Conservation (phyloP, 192 early-diverging fungal species). For the Coemansia furcata region DNA sequence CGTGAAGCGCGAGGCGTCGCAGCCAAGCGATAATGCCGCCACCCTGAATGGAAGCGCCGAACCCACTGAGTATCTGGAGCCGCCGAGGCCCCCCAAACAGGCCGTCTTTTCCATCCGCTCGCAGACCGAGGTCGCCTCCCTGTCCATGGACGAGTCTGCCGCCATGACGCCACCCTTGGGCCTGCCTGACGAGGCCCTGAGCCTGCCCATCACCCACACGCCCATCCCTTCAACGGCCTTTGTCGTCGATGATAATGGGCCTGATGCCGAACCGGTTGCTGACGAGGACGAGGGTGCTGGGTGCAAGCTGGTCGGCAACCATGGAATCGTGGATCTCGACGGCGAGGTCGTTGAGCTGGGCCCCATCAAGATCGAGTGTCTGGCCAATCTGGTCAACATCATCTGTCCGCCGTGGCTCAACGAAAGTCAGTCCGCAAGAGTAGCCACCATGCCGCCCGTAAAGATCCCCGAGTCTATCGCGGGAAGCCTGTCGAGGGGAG, state of each 20-base stretch:
- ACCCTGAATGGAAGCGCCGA: neutral
- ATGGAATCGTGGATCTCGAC: slow-evolving; percentile 54
- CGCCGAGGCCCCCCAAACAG: slow-evolving; percentile 21
- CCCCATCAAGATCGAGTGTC: slow-evolving; percentile 49
- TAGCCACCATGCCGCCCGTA: slow-evolving; percentile 19
- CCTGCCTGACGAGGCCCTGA: neutral
- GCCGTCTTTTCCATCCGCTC: slow-evolving; percentile 41
- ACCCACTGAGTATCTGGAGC: neutral
- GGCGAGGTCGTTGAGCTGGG: slow-evolving; percentile 50
- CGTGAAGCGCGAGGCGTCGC: neutral
- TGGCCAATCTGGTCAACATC: slow-evolving; percentile 35
- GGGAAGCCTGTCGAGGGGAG: slow-evolving; percentile 39
- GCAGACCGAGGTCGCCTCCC: slow-evolving; percentile 27
- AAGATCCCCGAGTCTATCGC: slow-evolving; percentile 32
- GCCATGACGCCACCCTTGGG: neutral
- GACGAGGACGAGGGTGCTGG: neutral
- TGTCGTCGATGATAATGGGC: neutral
- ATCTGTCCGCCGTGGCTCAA: slow-evolving; percentile 50
- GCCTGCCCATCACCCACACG: neutral
- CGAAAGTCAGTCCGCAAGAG: slow-evolving; percentile 17
- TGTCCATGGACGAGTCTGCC: slow-evolving; percentile 3
- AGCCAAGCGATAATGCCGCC: slow-evolving; percentile 4
- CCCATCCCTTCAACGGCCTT: neutral
- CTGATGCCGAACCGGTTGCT: neutral
- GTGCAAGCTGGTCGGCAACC: slow-evolving; percentile 34